Percentiles rank a stretch among this genome's conserved stretches.
These are phyloP conservation scores for Calamus simplicifolius DNA, from an alignment of 176 grass and related monocot genomes.

Conservation along the genomic window DNA sequence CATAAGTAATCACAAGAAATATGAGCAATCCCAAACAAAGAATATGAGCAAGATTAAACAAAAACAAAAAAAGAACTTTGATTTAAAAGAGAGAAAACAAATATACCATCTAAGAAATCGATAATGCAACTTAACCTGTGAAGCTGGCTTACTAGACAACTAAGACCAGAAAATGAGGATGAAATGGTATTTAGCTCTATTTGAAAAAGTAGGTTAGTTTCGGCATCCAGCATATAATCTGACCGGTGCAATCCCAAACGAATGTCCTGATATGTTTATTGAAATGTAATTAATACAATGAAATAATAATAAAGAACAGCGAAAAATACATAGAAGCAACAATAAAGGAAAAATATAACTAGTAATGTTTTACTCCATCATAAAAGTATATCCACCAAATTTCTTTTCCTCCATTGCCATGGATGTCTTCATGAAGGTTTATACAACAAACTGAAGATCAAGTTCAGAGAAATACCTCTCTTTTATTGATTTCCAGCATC, in stretches of 20 bases:
- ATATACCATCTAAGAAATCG: not conserved
- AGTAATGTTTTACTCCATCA: no score
- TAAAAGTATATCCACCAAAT: no score
- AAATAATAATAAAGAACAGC: not conserved
- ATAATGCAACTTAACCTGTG: slow-evolving; percentile 48
- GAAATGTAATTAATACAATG: slow-evolving; percentile 5
- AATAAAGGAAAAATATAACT: not conserved
- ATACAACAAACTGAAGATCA: not conserved
- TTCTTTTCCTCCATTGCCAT: no score
- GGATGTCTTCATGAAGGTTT: not conserved
- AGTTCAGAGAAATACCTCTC: slow-evolving; percentile 42
- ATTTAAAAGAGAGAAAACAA: slow-evolving; percentile 4
- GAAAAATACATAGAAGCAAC: not conserved
- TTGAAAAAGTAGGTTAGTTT: slow-evolving; percentile 82
- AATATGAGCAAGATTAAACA: not conserved
- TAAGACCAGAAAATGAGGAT: slow-evolving; percentile 89
- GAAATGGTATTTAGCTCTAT: slow-evolving; percentile 95
- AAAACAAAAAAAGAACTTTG: not conserved
- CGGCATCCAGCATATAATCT: slow-evolving; percentile 96
- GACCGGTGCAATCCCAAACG: slow-evolving; percentile 91
- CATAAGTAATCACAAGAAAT: no score
- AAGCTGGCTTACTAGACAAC: slow-evolving; percentile 71
- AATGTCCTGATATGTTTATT: slow-evolving; percentile 57
- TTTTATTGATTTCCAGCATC: slow-evolving; percentile 68
- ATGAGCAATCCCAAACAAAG: no score